Conservation (phyloP, 169 alveolate genomes). For the Plasmodium coatneyi region DNA sequence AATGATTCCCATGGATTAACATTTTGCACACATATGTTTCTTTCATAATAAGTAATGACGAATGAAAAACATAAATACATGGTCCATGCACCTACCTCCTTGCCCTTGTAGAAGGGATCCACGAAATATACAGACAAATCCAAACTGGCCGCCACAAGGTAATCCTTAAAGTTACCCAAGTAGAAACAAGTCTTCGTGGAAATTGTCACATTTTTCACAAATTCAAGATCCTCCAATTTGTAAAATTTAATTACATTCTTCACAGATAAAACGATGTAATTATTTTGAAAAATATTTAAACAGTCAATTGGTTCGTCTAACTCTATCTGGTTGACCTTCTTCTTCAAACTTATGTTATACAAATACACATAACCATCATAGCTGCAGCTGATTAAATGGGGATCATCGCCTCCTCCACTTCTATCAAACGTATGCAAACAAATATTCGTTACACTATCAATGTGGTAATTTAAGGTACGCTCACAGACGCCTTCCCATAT, state of each 20-base stretch:
- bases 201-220: conserved; percentile 33
- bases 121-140: conserved; percentile 42
- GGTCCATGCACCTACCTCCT: conserved; percentile 6
- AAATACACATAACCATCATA: conserved; percentile 67
- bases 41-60: neutral
- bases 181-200: conserved; percentile 55
- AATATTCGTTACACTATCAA: conserved; percentile 48
- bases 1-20: neutral
- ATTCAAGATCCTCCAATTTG: neutral
- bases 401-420: neutral
- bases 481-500: conserved; percentile 58
- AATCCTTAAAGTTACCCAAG: conserved; percentile 23
- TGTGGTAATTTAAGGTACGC: conserved; percentile 58
- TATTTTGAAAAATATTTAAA: conserved; percentile 32
- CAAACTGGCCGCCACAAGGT: conserved; percentile 54
- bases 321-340: conserved; percentile 34
- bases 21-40: neutral
- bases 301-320: conserved; percentile 48
- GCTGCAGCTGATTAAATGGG: conserved; percentile 64
- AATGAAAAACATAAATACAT: neutral
- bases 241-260: conserved; percentile 52
- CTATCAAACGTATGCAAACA: conserved; percentile 4
- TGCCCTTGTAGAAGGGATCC: conserved; percentile 30
- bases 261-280: conserved; percentile 40
- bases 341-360: conserved; percentile 10